Conservation (phyloP, 148 eudicot species). For the Nyssa sinensis region DNA sequence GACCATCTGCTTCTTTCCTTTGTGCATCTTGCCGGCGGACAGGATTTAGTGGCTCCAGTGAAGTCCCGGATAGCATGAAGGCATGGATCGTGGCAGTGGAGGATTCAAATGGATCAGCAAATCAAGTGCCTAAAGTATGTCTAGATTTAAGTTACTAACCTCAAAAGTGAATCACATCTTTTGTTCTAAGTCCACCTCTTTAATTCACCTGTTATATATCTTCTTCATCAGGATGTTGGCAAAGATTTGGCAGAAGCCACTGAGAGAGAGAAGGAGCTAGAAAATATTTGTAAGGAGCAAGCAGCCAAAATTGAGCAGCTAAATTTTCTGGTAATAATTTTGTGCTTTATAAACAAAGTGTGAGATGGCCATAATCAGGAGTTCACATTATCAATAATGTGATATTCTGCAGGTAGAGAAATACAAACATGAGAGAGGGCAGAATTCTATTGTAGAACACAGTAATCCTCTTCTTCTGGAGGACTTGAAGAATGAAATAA, state of each 20-base stretch:
- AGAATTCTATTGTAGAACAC: constrained; percentile 6
- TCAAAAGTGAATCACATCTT: not conserved
- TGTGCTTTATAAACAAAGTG: not conserved
- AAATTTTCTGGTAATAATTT: constrained; percentile 49
- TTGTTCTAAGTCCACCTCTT: not conserved
- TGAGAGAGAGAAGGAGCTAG: constrained; percentile 54
- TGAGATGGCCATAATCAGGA: not conserved
- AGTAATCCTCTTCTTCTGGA: constrained; percentile 4
- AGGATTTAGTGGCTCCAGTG: constrained; percentile 27
- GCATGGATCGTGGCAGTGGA: constrained; percentile 30
- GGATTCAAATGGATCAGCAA: constrained; percentile 13
- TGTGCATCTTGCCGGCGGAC: constrained; percentile 58
- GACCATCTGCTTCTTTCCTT: constrained; percentile 35
- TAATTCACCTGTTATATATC: not conserved
- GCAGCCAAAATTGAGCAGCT: constrained; percentile 86
- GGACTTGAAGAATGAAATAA: constrained; percentile 13
- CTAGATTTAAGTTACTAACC: not conserved
- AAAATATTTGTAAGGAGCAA: constrained; percentile 63
- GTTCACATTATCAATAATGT: not conserved
- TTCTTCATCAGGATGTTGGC: constrained; percentile 38
- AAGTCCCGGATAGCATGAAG: constrained; percentile 44
- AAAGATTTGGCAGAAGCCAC: constrained; percentile 34
- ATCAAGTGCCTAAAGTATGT: constrained; percentile 19
- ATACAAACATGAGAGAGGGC: constrained; percentile 36
- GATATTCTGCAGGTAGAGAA: constrained; percentile 57